Base-by-base conservation (phyloP, 2,329 filamentous ascomycete species). In the Penicillium expansum region DNA sequence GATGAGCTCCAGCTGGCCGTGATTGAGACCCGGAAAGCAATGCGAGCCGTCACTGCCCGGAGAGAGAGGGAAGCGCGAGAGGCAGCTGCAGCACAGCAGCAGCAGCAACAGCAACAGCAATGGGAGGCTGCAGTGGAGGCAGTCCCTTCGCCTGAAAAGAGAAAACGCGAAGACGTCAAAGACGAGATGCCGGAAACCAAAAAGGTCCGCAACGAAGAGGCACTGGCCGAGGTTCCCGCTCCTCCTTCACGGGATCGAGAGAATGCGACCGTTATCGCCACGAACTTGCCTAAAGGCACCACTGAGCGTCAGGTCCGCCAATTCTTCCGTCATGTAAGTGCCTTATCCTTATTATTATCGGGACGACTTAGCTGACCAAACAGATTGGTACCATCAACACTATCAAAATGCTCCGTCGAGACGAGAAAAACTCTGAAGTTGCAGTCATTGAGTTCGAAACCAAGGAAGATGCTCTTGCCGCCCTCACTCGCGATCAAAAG, bases 401-500 rank as follows among this genome's bases (percentile, higher is more conserved):
- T 60, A 78, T 97, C 32, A 88, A 85, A 43, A 78, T 93, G 50
- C 79, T 89, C 32, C 79, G 79, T 33, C 86, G 91, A 42, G 74
- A 82, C 2, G 81, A 86, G 45, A 79, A 78, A n/a, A 76, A 82
- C 44, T 84, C 86, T 2, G 77, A 86, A 14, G 86, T 86, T 4
- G 91, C 91, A 2, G 79, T 94, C 44, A 86, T 99, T 48, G 94
- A 99, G 72, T 97, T 97, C 66, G 86, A 88, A 58, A 83, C 86
- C 0, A 80, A 85, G 5, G 90, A 96, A 54, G 92, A 97, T 64
- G 91, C 91, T 8, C 80, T 87, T 50, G 88, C 90, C 22, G 93
- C 94, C 5, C 80, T 92, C 62, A 87, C 92, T 14, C 86, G 91
- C 60, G 87, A 96, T 68, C 86, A 87, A 51, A 96, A 95, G 71